A percentile compares a stretch with the other conserved stretches of the same genome.
Conservation (phyloP, 106 monocot species). For the Triglochin maritima region DNA sequence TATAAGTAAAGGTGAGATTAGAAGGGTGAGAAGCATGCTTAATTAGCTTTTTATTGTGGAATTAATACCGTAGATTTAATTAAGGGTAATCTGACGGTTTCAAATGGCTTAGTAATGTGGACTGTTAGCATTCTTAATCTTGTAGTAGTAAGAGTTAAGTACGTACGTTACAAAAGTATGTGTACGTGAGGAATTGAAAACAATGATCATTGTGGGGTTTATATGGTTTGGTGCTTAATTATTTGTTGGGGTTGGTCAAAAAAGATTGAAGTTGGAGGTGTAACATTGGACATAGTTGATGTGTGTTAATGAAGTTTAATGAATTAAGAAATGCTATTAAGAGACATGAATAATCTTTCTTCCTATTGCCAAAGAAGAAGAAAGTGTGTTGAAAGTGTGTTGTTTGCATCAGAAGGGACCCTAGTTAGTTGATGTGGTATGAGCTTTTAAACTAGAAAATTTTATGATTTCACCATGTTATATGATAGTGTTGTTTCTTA, state of each 20-base stretch:
- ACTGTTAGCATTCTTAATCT: conserved; percentile 5
- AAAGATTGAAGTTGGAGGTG: not conserved
- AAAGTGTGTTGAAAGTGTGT: too few species aligned
- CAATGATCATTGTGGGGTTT: not conserved
- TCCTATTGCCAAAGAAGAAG: too few species aligned
- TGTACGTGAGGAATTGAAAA: not conserved
- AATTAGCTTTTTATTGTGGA: not conserved
- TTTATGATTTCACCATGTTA: too few species aligned
- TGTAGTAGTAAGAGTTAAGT: not conserved
- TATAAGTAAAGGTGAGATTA: not conserved
- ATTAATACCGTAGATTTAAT: conserved; percentile 1
- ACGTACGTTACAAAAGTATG: not conserved
- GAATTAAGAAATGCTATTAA: too few species aligned
- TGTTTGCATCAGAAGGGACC: too few species aligned
- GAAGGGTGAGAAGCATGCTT: conserved; percentile 1
- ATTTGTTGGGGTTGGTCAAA: conserved; percentile 3
- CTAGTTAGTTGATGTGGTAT: too few species aligned
- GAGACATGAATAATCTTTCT: too few species aligned
- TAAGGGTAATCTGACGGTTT: not conserved
- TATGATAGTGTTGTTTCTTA: too few species aligned
- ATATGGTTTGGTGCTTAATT: not conserved
- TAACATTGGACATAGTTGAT: too few species aligned
- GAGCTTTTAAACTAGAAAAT: too few species aligned
- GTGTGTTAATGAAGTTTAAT: too few species aligned
- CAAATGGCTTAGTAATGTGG: not conserved